phyloP scores from a whole-genome alignment of 106 monocot genomes.

The Alisma plantagoaquatica region DNA sequence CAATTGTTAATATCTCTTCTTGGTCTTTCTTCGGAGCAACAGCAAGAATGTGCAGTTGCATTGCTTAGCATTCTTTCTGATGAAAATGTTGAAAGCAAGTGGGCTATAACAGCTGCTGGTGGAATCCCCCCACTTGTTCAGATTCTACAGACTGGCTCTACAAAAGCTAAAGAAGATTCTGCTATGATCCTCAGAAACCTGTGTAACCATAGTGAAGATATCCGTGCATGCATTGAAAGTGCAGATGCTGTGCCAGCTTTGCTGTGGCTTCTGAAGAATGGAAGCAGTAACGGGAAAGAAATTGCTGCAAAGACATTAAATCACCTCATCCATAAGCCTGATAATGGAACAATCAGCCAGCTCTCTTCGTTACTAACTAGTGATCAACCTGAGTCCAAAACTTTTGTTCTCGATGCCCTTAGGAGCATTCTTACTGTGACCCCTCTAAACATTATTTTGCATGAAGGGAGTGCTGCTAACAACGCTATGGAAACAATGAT shows the following conservation, averaged over 20 bases:
- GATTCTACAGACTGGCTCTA: slow-evolving; percentile 88
- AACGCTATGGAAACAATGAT: slow-evolving; percentile 99
- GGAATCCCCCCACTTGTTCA: slow-evolving; percentile 99
- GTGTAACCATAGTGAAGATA: slow-evolving; percentile 98
- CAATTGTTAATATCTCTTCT: slow-evolving; percentile 96
- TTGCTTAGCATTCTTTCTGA: slow-evolving; percentile 80
- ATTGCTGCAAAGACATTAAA: slow-evolving; percentile 93
- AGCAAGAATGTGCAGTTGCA: slow-evolving; percentile 92
- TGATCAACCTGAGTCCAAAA: slow-evolving; percentile 94
- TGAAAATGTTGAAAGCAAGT: slow-evolving; percentile 97
- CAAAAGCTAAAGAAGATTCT: slow-evolving; percentile 98
- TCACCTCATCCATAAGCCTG: slow-evolving; percentile 89
- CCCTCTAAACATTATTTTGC: slow-evolving; percentile 78
- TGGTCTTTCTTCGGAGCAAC: slow-evolving; percentile 97
- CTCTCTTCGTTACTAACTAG: slow-evolving; percentile 84
- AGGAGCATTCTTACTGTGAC: slow-evolving; percentile 76
- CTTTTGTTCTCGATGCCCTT: slow-evolving; percentile 88
- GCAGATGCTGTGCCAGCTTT: slow-evolving; percentile 99
- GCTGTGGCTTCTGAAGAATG: slow-evolving; percentile 95
- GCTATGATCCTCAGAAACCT: slow-evolving; percentile 93
- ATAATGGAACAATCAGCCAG: slow-evolving; percentile 90
- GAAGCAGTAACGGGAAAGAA: slow-evolving; percentile 87
- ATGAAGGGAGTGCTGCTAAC: slow-evolving; percentile 94
- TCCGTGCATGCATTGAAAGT: slow-evolving; percentile 92
- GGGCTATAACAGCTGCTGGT: slow-evolving; percentile 99